Conservation (phyloP, 331 rosid species). For the Pyrus hybrid region DNA sequence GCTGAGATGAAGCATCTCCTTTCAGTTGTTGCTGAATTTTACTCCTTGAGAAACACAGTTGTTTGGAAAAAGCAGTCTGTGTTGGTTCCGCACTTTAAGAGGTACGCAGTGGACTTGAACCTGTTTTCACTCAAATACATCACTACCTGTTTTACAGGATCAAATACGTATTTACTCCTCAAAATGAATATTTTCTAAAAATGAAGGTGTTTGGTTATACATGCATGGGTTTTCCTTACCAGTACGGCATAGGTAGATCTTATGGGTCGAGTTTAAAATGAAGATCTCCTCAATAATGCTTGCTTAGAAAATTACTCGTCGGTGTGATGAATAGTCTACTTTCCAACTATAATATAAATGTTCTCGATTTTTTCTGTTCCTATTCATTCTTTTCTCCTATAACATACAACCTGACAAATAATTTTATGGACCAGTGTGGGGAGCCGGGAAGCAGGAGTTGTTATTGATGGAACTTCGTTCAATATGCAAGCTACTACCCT, state of each 20-base stretch:
- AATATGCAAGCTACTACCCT: constrained; percentile 38
- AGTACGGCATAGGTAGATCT: neutral
- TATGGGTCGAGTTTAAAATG: neutral
- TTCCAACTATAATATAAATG: neutral
- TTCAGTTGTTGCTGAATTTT: constrained; percentile 61
- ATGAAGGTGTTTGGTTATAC: neutral
- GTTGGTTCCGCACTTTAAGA: constrained; percentile 58
- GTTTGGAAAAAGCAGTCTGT: constrained; percentile 37
- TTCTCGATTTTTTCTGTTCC: neutral
- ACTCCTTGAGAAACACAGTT: constrained; percentile 34
- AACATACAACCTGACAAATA: constrained; percentile 19
- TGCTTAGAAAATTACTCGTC: neutral
- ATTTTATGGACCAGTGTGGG: constrained; percentile 36
- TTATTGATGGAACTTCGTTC: constrained; percentile 24
- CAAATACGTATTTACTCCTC: neutral
- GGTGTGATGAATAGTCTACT: neutral
- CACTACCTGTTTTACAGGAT: neutral
- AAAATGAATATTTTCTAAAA: neutral
- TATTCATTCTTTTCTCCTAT: constrained; percentile 5
- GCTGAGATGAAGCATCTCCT: constrained; percentile 71
- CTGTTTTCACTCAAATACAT: neutral
- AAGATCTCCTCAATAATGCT: neutral
- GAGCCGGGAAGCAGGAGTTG: constrained; percentile 31
- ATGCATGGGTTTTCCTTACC: neutral
- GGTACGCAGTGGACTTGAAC: constrained; percentile 40